Base-by-base conservation (phyloP, 306 rosid species). In the Inga laurina region DNA sequence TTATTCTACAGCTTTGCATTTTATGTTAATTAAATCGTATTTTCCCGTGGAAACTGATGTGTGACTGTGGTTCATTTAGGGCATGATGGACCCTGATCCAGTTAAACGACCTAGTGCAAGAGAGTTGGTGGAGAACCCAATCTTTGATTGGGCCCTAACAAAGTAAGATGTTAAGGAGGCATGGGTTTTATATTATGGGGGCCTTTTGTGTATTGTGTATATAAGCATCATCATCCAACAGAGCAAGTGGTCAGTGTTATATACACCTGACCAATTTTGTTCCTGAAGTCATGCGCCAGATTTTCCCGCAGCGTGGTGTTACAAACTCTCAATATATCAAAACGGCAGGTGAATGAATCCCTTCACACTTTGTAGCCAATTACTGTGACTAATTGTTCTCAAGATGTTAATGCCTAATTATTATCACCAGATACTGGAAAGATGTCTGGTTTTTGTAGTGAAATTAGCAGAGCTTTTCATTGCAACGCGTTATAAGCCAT, bases 81-180 rank as follows among this genome's bases (percentile, higher is more conserved):
- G 35, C 73, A 94, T 96, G 99, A 86, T 92, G 87, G 97, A 94
- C 75, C 95, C 91, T 35, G 93, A 94, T 85, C 98, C 97, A 6
- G 82, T 84, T 27, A 91, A 85, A 84, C 91, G 99, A 35, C 99
- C 98, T 41, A 90, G 97, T 2, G 97, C 98, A 0, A 83, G 83
- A 81, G 94, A 94, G 59, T 49, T 96, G 65, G 79, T 91, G 10
- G 91, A 91, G 86, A 90, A 89, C 78, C 84, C 92, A 41, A 88
- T 94, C 32, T 96, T 92, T 72, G 80, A 70, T 46, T 90, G 72
- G 89, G 72, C 66, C 76, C 72, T 3, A 3, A 77, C 32, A 86
- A 85, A 77, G 19, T 72, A 16, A 72, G 77, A 80, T 37, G 52
- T 52, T 90, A 86, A 70, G 34, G 24, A 54, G 46, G 78, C 72